Conservation (phyloP, 805 yeast genomes). For the Alloascoidea hylecoeti region DNA sequence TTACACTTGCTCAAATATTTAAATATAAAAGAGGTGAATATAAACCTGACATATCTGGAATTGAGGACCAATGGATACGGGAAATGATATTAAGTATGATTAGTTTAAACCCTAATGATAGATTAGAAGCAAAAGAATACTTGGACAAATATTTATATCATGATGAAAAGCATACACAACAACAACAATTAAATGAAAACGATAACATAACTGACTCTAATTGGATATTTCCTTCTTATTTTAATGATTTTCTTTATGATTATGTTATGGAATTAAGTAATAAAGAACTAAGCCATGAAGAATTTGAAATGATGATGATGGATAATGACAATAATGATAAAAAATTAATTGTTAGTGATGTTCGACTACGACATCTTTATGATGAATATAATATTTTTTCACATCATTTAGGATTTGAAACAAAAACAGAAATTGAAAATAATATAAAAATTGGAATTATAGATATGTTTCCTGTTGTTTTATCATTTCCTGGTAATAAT, state of each 20-base stretch:
- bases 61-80: constrained; percentile 35
- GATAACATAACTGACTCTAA: too few relatives aligned
- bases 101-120: constrained; percentile 39
- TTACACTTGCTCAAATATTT: constrained; percentile 77
- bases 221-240: constrained; percentile 9
- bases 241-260: constrained; percentile 42
- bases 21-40: constrained; percentile 62
- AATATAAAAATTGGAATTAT: constrained; percentile 5
- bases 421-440: constrained; percentile 2
- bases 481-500: constrained; percentile 9
- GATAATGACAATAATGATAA: too few relatives aligned
- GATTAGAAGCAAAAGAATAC: constrained; percentile 41
- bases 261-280: constrained; percentile 34
- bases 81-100: constrained; percentile 53
- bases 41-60: constrained; percentile 44
- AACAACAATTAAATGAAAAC: too few relatives aligned
- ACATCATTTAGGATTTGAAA: constrained; percentile 21
- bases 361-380: constrained; percentile 46
- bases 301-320: constrained; percentile 12
- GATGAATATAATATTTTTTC: constrained; percentile 39
- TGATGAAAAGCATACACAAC: too few relatives aligned
- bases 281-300: constrained; percentile 8
- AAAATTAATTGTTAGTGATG: constrained; percentile 35
- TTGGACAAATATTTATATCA: constrained; percentile 37
- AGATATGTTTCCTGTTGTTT: constrained; percentile 7